These are phyloP conservation scores for Arthromyces matolae DNA, from an alignment of 768 basidiomycete genomes.

Conservation along the genomic window DNA sequence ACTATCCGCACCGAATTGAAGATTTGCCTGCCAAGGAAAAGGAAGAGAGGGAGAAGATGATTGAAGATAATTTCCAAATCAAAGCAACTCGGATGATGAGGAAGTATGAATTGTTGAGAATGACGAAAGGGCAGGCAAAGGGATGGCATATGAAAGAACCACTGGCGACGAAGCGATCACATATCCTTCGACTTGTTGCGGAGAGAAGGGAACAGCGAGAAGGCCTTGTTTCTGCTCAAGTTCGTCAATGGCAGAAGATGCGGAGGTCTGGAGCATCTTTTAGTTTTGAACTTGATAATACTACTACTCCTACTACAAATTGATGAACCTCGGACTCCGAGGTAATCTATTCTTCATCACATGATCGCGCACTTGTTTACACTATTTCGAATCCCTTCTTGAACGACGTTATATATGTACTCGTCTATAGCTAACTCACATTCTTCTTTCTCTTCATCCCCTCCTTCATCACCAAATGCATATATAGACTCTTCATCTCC, in stretches of 20 bases:
- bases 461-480: slow-evolving; percentile 45
- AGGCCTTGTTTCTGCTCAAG: slow-evolving; percentile 32
- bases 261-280: slow-evolving; percentile 29
- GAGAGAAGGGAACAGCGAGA: slow-evolving; percentile 41
- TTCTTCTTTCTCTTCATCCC: slow-evolving; percentile 43
- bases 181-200: slow-evolving; percentile 40
- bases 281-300: slow-evolving; percentile 10
- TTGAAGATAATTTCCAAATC: slow-evolving; percentile 61
- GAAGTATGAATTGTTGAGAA: slow-evolving; percentile 36
- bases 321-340: too few relatives aligned
- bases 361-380: slow-evolving; percentile 17
- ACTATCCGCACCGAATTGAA: slow-evolving; percentile 79
- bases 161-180: slow-evolving; percentile 41
- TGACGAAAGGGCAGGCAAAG: slow-evolving; percentile 36
- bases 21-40: slow-evolving; percentile 67
- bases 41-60: slow-evolving; percentile 51
- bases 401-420: slow-evolving; percentile 12
- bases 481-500: slow-evolving; percentile 27
- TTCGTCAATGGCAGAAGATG: slow-evolving; percentile 32
- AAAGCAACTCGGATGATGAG: slow-evolving; percentile 31
- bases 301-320: slow-evolving; percentile 5
- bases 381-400: background rate
- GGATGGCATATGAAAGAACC: slow-evolving; percentile 41
- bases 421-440: slow-evolving; percentile 1
- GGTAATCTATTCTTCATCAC: slow-evolving; percentile 16